A percentile compares a stretch with the other conserved stretches of the same genome.
Conservation (phyloP, 352 stramenopile species). For the Blastocystis sp. region DNA sequence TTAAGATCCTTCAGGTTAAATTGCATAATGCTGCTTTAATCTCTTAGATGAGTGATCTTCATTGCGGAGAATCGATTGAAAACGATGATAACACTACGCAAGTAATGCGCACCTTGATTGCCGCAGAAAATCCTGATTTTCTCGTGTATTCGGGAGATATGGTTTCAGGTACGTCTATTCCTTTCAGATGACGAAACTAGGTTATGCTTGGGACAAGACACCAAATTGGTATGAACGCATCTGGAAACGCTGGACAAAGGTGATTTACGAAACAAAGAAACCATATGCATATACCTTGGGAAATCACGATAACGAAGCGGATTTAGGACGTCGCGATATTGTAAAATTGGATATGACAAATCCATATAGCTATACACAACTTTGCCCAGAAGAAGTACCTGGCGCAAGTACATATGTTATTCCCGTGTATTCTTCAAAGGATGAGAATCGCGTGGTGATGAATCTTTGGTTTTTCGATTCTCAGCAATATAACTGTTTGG, state of each 20-base stretch:
- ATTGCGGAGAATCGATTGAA: neutral
- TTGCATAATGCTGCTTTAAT: neutral
- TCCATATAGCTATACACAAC: neutral
- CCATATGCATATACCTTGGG: conserved; percentile 40
- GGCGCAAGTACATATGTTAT: conserved; percentile 38
- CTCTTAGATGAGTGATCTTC: conserved; percentile 3
- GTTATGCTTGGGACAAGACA: conserved; percentile 29
- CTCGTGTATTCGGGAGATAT: conserved; percentile 50
- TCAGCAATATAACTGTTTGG: conserved; percentile 4
- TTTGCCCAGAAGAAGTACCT: neutral
- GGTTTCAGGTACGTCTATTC: neutral
- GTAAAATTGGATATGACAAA: conserved; percentile 40
- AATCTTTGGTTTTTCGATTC: conserved; percentile 63
- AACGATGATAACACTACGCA: neutral
- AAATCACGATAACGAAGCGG: conserved; percentile 45
- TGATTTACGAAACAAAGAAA: neutral
- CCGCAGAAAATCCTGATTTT: conserved; percentile 38
- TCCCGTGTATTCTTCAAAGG: conserved; percentile 23
- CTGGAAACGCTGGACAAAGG: conserved; percentile 7
- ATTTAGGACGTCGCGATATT: conserved; percentile 1
- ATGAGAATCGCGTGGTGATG: neutral
- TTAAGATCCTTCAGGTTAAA: conserved; percentile 12
- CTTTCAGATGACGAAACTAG: neutral
- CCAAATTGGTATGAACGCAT: conserved; percentile 9
- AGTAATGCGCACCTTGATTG: conserved; percentile 6